phyloP scores from a whole-genome alignment of 2,329 filamentous ascomycete genomes.

The Epichloe amarillans region DNA sequence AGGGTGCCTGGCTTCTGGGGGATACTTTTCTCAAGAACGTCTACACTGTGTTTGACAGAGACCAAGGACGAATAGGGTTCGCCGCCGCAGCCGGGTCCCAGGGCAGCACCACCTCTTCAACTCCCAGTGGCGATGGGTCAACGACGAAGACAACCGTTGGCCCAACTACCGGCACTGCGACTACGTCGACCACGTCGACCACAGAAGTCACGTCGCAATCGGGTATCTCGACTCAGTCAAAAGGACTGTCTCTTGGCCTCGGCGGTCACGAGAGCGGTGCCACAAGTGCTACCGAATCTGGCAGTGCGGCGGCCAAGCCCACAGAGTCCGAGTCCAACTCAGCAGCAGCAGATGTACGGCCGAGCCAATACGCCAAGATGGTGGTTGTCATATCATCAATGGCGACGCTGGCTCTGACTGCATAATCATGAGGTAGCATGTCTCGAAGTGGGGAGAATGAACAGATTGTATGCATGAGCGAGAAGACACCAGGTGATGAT shows the following conservation, averaged over 20 bases:
- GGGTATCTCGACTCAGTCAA: not conserved
- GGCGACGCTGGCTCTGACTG: not conserved
- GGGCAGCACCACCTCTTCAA: not conserved
- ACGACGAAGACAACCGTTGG: not conserved
- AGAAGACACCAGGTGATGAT: not conserved
- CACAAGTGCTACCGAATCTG: not conserved
- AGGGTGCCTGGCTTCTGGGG: constrained; percentile 63
- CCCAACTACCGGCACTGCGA: constrained; percentile 1
- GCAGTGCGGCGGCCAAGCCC: constrained; percentile 1
- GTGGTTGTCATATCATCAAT: not conserved
- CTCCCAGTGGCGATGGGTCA: not conserved
- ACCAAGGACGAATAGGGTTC: constrained; percentile 43
- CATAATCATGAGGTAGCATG: not conserved
- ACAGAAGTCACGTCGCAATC: not conserved
- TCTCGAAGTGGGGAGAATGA: not conserved
- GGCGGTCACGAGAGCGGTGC: constrained; percentile 11
- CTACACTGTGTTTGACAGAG: constrained; percentile 72
- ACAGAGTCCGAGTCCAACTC: constrained; percentile 5
- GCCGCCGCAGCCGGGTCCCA: constrained; percentile 6
- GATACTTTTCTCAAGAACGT: constrained; percentile 85
- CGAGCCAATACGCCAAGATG: not conserved
- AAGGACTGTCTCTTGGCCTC: constrained; percentile 7
- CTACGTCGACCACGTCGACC: not conserved
- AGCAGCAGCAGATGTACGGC: constrained; percentile 1
- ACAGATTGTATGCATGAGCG: not conserved